These are phyloP conservation scores for Madurella fahalii DNA, from an alignment of 2,329 filamentous ascomycete species.

Conservation along the genomic window DNA sequence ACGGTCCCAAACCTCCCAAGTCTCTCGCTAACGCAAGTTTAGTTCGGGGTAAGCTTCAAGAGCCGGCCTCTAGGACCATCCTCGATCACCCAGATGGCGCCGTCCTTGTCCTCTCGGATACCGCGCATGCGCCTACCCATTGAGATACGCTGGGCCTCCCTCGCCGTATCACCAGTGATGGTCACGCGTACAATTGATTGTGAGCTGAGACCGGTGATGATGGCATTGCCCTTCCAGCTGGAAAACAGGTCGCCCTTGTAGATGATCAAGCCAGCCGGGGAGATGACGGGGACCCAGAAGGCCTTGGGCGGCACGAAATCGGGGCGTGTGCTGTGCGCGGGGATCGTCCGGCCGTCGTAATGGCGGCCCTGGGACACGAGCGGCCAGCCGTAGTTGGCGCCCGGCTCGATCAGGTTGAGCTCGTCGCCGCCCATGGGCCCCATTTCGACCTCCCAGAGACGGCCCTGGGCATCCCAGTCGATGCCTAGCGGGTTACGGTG, in stretches of 20 bases:
- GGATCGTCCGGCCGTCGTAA: conserved; percentile 32
- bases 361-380: conserved; percentile 32
- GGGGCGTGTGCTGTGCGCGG: conserved; percentile 31
- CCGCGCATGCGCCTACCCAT: conserved; percentile 33
- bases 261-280: conserved; percentile 33
- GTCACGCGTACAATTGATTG: conserved; percentile 30
- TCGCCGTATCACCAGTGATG: conserved; percentile 31
- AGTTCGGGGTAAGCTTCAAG: conserved; percentile 31
- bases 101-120: conserved; percentile 31
- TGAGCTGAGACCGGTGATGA: conserved; percentile 31
- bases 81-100: conserved; percentile 32
- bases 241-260: conserved; percentile 34
- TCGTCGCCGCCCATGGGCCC: conserved; percentile 35
- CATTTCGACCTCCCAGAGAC: conserved; percentile 36
- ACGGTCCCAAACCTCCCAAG: conserved; percentile 20
- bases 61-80: conserved; percentile 30
- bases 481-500: conserved; percentile 34
- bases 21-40: conserved; percentile 23
- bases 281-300: conserved; percentile 35
- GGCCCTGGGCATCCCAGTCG: conserved; percentile 33
- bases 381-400: conserved; percentile 35
- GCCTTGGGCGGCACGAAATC: conserved; percentile 31
- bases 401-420: conserved; percentile 33
- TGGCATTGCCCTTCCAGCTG: conserved; percentile 32
- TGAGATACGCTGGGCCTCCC: conserved; percentile 31